Conservation (phyloP, 208 protist genomes). For the Hexamita inflata region DNA sequence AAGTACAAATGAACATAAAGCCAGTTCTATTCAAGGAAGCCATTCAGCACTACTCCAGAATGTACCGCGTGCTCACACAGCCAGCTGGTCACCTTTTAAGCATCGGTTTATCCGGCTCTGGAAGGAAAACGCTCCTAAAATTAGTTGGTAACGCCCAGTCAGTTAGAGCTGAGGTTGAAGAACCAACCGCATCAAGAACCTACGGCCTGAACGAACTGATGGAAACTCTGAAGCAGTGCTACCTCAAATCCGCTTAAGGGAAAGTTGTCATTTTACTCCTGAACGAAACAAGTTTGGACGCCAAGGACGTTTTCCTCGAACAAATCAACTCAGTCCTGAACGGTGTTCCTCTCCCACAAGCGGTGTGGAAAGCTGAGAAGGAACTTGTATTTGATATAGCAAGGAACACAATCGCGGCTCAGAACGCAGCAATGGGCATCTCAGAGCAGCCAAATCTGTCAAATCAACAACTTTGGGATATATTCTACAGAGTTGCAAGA, state of each 20-base stretch:
- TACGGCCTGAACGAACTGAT: slow-evolving; percentile 76
- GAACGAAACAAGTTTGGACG: slow-evolving; percentile 83
- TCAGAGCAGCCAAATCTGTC: neutral
- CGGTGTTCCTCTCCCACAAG: slow-evolving; percentile 83
- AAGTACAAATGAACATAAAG: slow-evolving; percentile 57
- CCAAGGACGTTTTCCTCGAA: slow-evolving; percentile 85
- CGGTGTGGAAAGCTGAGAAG: slow-evolving; percentile 82
- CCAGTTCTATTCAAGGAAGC: slow-evolving; percentile 92
- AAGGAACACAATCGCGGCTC: too few relatives aligned
- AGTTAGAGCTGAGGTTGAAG: slow-evolving; percentile 71
- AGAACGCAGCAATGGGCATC: neutral
- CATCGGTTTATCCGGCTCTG: slow-evolving; percentile 80
- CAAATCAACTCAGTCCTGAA: slow-evolving; percentile 96
- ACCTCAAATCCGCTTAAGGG: slow-evolving; percentile 24
- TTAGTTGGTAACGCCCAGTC: slow-evolving; percentile 58
- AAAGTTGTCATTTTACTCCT: slow-evolving; percentile 79
- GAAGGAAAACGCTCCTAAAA: slow-evolving; percentile 68
- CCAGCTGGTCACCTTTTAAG: slow-evolving; percentile 77
- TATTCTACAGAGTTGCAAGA: slow-evolving; percentile 13
- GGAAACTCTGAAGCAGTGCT: slow-evolving; percentile 64
- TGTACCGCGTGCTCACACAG: slow-evolving; percentile 75
- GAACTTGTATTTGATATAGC: too few relatives aligned
- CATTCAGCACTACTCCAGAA: slow-evolving; percentile 75
- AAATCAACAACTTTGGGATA: slow-evolving; percentile 9
- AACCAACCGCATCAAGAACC: slow-evolving; percentile 70